Percentiles rank a stretch among this genome's conserved stretches.
phyloP scores from a whole-genome alignment of 345 rosid genomes.

The Camelina neglecta region DNA sequence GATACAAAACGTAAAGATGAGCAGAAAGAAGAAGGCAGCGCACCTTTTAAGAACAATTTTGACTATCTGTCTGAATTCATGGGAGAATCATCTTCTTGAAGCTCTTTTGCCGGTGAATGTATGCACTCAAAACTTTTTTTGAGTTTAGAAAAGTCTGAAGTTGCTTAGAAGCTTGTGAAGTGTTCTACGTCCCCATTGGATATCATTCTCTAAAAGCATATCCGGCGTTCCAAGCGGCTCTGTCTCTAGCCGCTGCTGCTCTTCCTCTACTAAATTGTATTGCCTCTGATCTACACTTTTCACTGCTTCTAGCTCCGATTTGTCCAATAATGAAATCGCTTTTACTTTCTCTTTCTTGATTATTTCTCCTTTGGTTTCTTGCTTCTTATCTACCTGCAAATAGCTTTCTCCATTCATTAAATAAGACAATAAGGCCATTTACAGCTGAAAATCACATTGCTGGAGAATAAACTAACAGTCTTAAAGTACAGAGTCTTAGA shows the following conservation, averaged over 20 bases:
- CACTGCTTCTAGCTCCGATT: slow-evolving; percentile 22
- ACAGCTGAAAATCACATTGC: slow-evolving; percentile 3
- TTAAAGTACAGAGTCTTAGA: background rate
- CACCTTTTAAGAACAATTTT: slow-evolving; percentile 25
- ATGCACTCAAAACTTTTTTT: background rate
- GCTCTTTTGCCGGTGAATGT: slow-evolving; percentile 26
- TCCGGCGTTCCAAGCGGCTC: slow-evolving; percentile 27
- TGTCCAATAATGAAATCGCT: slow-evolving; percentile 27
- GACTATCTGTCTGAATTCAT: slow-evolving; percentile 21
- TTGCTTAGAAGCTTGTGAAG: slow-evolving; percentile 59
- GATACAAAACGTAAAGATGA: slow-evolving; percentile 11
- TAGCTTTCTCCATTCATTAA: slow-evolving; percentile 27
- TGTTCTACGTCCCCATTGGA: slow-evolving; percentile 69
- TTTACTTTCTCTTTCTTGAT: slow-evolving; percentile 26
- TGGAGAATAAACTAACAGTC: background rate
- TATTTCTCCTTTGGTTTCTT: slow-evolving; percentile 31
- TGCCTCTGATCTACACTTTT: slow-evolving; percentile 32
- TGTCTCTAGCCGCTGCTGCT: slow-evolving; percentile 33
- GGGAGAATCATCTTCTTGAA: slow-evolving; percentile 12
- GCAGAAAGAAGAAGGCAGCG: slow-evolving; percentile 20
- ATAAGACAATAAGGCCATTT: slow-evolving; percentile 35
- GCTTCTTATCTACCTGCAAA: slow-evolving; percentile 54
- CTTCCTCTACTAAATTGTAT: slow-evolving; percentile 37
- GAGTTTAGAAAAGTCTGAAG: slow-evolving; percentile 55
- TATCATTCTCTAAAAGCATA: slow-evolving; percentile 51